Base-by-base conservation (phyloP, 495 filamentous ascomycete genomes). In the Hypomontagnella submonticulosa region DNA sequence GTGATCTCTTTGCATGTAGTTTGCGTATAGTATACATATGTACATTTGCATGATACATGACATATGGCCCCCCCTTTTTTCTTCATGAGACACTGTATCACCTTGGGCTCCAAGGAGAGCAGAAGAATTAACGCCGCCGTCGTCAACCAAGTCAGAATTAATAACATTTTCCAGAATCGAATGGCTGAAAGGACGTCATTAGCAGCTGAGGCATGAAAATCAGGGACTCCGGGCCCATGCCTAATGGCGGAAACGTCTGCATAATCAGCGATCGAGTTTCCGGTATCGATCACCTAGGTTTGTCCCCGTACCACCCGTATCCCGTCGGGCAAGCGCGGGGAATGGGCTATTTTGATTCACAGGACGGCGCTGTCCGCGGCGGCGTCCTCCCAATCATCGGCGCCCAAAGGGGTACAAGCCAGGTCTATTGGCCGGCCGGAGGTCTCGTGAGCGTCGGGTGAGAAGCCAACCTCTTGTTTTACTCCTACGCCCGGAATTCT, bases 321-420 rank as follows among this genome's bases (percentile, higher is more conserved):
- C 55, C 56, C 42, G 34, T 58, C 46, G 56, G 36, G 23, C 54
- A 64, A 64, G 58, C 60, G 66, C 66, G 60, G 60, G 60, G 49
- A 40, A 60, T 64, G 55, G 32, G 33, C 59, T 18, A 27, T 53
- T 38, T 47, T 37, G 42, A 54, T 40, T 60, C 55, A 48, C 54
- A 56, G 58, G 16, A 42, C 46, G 48, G 56, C 50, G 66, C 55
- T 55, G 60, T 50, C 60, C 43, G 66, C 66, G 55, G 55, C 60
- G 66, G 49, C 36, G 20, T 57, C 12, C 40, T 64, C 66, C 66
- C 66, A 69, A 69, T 69, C 60, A 69, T 42, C 42, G 55, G 33
- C 53, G 19, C 30, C 27, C 16, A 30, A 36, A 16, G 46, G 9
- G 42, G 44, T 48, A 37, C 50, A 33, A 18, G 55, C 34, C 44